phyloP scores from a whole-genome alignment of 2,329 filamentous ascomycete species.

The Fusarium domesticum region DNA sequence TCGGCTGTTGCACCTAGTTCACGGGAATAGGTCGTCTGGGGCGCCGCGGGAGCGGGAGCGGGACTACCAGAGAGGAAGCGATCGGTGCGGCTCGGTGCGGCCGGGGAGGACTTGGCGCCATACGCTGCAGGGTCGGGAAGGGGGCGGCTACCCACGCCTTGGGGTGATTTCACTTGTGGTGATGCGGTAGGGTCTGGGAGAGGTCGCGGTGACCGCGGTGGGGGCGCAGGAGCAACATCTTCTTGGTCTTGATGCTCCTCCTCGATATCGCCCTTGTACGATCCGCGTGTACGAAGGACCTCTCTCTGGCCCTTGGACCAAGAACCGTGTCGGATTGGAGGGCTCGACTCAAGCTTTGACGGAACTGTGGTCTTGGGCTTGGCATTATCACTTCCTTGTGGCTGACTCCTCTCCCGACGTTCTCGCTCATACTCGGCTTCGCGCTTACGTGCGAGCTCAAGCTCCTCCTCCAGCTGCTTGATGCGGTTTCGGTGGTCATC shows the following conservation, averaged over 20 bases:
- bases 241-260: constrained; percentile 25
- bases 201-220: constrained; percentile 43
- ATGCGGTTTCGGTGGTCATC: constrained; percentile 64
- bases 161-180: constrained; percentile 10
- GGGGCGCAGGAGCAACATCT: constrained; percentile 21
- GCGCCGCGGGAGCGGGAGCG: constrained; percentile 40
- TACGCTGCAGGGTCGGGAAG: constrained; percentile 22
- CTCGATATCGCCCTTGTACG: constrained; percentile 38
- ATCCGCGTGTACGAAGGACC: constrained; percentile 54
- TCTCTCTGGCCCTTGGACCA: constrained; percentile 65
- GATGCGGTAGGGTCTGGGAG: constrained; percentile 47
- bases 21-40: constrained; percentile 52
- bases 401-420: constrained; percentile 48
- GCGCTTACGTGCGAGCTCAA: constrained; percentile 60
- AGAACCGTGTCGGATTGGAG: constrained; percentile 54
- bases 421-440: constrained; percentile 61
- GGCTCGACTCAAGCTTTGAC: constrained; percentile 36
- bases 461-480: constrained; percentile 73
- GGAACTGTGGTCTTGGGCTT: constrained; percentile 24
- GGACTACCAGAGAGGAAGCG: constrained; percentile 56
- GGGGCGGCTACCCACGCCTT: constrained; percentile 14
- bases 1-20: constrained; percentile 58
- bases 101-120: constrained; percentile 18
- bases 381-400: constrained; percentile 6
- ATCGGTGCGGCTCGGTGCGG: constrained; percentile 50